Evolutionary conservation across 768 basidiomycete species (phyloP), one percentile per base, ranked within the genome.

Genomic region (Phlegmacium glaucopus): DNA sequence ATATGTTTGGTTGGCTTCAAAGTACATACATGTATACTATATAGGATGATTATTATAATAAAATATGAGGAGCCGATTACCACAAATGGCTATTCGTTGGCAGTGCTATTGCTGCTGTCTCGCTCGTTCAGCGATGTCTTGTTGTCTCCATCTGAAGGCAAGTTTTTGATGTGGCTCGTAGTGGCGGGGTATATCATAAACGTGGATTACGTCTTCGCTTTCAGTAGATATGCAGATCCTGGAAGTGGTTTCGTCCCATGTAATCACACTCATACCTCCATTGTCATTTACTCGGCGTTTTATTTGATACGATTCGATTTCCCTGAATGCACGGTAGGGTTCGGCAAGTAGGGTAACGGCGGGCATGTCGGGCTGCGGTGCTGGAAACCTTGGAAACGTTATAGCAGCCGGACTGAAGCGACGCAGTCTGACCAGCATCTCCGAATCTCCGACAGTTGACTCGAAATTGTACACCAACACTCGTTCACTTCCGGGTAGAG

Each of bases 221-320:
- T 58, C 57, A 10, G 52, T 43, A 2, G 54, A 51, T 7, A 55
- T 44, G 40, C 54, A 53, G 11, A 85, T 68, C 32, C 83, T 70
- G 4, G 83, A 84, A 10, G 77, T 79, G 17, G 72, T 68, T 60
- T 87, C 84, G 50, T 87, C 85, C 80, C 81, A 87, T 6, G 78
- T 69, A 28, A 85, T 72, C 13, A 78, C 70, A n/a, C 64, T 61
- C 29, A 82, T 59, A 0, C 65, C 65, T 9, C 67, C 67, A 10
- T 51, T 36, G 11, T 39, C 39, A 30, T 61, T 65, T n/a, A 65
- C 52, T 28, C 41, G 35, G 10, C 50, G 41, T 18, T 53, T 65
- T 17, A 65, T 52, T 27, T 43, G 35, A 12, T 51, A 40, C 18
- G 52, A 34, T 7, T 42, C 27, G 34, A 61, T 52, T 39, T 61